Base-by-base conservation (phyloP, 75 land plant genomes). In the Pinus taeda region DNA sequence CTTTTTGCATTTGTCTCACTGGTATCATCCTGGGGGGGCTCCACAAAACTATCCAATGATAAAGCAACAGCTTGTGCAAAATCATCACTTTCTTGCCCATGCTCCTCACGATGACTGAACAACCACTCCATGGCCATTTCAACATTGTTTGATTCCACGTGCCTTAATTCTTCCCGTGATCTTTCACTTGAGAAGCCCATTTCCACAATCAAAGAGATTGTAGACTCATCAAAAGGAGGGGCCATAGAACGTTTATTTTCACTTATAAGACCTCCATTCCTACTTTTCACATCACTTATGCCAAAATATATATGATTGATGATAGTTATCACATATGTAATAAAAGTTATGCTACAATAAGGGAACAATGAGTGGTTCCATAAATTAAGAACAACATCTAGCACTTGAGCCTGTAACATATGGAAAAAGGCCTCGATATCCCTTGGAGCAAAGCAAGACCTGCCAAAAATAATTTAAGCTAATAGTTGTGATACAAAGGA, bases 121-220 rank as follows among this genome's bases (percentile, higher is more conserved):
- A 95, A 77, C 98, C 98, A 95, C 71, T 95, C 98, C 86, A 88
- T 93, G 4, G 98, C 96, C 91, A 95, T 79, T 65, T 95, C 98
- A 49, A 93, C 94, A 82, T 92, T 91, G 66, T 88, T 91, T 80
- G 86, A 63, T 57, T 84, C 92, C 17, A 93, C 93, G 1, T 81
- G 79, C 59, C 96, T 84, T 30, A 97, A 70, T 36, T 97, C 97
- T 79, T 90, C 99, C 77, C 94, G 95, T 56, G 95, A 95, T 71
- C 98, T 89, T 3, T 90, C 80, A 64, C 99, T 87, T 60, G 92
- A 55, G 79, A 97, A 94, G 2, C 99, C 97, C 99, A 97, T 97
- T 73, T 97, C 99, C 73, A 94, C 95, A 58, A 90, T 87, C 72
- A 92, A 96, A 45, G 91, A 81, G 65, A 88, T 93, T 65, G 91